Conservation (phyloP, 2,329 filamentous ascomycete genomes). For the Fusarium marasasianum region DNA sequence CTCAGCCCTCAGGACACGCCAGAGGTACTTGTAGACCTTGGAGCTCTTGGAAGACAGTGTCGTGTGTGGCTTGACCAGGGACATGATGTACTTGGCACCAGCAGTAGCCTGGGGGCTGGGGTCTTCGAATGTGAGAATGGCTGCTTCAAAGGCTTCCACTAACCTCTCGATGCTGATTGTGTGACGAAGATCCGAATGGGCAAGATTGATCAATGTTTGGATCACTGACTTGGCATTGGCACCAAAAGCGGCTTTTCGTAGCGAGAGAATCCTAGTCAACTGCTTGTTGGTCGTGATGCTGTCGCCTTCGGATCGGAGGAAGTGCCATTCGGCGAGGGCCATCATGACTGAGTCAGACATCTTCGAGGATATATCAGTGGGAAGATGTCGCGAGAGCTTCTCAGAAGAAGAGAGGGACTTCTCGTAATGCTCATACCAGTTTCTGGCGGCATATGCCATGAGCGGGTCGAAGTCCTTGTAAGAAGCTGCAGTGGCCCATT, state of each 20-base stretch:
- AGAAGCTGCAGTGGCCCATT: background rate
- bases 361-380: accelerated
- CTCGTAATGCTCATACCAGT: background rate
- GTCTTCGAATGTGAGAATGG: background rate
- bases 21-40: background rate
- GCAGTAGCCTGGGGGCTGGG: background rate
- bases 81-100: background rate
- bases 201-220: background rate
- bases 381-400: background rate
- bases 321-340: background rate
- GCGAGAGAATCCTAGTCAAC: background rate
- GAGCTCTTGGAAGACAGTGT: background rate
- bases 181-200: background rate
- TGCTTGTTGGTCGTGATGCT: background rate
- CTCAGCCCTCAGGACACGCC: background rate
- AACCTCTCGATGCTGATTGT: background rate
- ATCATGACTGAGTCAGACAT: background rate
- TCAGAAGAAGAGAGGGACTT: background rate
- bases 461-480: background rate
- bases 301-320: background rate
- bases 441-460: background rate
- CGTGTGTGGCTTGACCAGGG: background rate
- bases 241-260: background rate
- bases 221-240: background rate
- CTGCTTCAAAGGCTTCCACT: background rate